Percentiles rank a stretch among this genome's conserved stretches.
These are phyloP conservation scores for Penicillium paxilli DNA, from an alignment of 495 filamentous ascomycete genomes.

Conservation along the genomic window DNA sequence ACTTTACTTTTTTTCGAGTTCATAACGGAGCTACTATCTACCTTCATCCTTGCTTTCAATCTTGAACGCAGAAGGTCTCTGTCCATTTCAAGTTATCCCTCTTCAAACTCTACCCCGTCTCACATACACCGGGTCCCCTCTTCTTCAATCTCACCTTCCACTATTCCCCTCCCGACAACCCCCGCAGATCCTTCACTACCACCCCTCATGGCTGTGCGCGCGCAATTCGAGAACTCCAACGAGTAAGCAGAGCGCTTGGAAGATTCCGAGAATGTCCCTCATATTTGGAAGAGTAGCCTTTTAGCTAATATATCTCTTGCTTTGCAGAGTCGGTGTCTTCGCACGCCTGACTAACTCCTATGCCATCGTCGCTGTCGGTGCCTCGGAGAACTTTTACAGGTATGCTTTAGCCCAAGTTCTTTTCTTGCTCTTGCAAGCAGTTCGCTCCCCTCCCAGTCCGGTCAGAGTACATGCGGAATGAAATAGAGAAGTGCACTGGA, in stretches of 20 bases:
- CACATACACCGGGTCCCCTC: not conserved
- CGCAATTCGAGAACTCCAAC: slow-evolving; percentile 97
- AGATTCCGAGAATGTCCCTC: not conserved
- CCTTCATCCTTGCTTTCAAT: not conserved
- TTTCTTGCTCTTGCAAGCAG: not conserved
- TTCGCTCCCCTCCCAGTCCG: too few relatives aligned
- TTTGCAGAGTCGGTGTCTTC: slow-evolving; percentile 87
- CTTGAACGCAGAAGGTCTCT: not conserved
- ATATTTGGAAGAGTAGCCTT: too few relatives aligned
- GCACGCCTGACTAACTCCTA: slow-evolving; percentile 95
- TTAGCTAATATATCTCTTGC: slow-evolving; percentile 1
- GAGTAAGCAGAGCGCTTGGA: slow-evolving; percentile 66
- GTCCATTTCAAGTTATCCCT: not conserved
- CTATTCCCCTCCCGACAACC: not conserved
- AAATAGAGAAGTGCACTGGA: too few relatives aligned
- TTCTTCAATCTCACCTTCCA: not conserved
- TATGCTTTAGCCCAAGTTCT: slow-evolving; percentile 35
- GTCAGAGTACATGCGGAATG: too few relatives aligned
- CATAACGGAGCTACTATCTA: not conserved
- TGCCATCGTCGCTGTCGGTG: slow-evolving; percentile 87
- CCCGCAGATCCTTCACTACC: slow-evolving; percentile 10
- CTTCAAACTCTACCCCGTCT: not conserved
- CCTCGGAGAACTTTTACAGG: slow-evolving; percentile 98
- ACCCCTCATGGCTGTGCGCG: slow-evolving; percentile 70
- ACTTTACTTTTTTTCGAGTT: not conserved